Evolutionary conservation across 768 basidiomycete genomes (phyloP).

Genomic region (Leccinum olivaceopallidum): DNA sequence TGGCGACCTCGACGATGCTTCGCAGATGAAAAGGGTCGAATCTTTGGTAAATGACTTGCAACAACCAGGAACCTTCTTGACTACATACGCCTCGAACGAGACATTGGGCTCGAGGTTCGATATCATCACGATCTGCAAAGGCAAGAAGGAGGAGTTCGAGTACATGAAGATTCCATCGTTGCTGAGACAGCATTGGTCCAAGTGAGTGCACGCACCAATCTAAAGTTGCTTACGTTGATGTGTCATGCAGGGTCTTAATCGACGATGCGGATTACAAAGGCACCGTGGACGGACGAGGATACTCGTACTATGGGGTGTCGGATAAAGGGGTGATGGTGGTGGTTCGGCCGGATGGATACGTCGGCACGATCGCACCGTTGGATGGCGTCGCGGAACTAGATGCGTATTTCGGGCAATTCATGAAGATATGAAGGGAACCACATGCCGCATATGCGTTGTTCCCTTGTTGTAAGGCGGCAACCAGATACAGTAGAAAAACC

Average conservation of each 20-base stretch:
- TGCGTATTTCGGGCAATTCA: slow-evolving; percentile 50
- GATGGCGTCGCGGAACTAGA: slow-evolving; percentile 37
- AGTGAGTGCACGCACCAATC: slow-evolving; percentile 29
- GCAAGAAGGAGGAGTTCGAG: slow-evolving; percentile 35
- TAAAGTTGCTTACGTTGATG: background rate
- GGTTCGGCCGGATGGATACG: slow-evolving; percentile 49
- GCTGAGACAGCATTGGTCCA: slow-evolving; percentile 43
- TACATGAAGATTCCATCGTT: slow-evolving; percentile 33
- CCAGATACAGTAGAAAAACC: background rate
- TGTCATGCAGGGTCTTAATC: slow-evolving; percentile 50
- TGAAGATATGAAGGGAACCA: slow-evolving; percentile 15
- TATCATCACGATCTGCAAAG: slow-evolving; percentile 28
- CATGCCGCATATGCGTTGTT: background rate
- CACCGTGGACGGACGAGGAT: slow-evolving; percentile 52
- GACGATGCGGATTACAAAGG: slow-evolving; percentile 54
- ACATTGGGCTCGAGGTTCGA: slow-evolving; percentile 33
- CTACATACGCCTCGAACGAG: slow-evolving; percentile 20
- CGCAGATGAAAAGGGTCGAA: slow-evolving; percentile 27
- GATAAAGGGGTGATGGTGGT: slow-evolving; percentile 30
- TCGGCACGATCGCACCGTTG: slow-evolving; percentile 56
- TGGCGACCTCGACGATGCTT: slow-evolving; percentile 33
- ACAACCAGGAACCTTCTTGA: slow-evolving; percentile 28
- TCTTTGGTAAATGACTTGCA: slow-evolving; percentile 31
- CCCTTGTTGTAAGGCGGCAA: background rate
- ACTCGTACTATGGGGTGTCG: slow-evolving; percentile 49